These are phyloP conservation scores for Hyphopichia wangnamkhiaoensis DNA, from an alignment of 1,139 yeast genomes.

Conservation along the genomic window DNA sequence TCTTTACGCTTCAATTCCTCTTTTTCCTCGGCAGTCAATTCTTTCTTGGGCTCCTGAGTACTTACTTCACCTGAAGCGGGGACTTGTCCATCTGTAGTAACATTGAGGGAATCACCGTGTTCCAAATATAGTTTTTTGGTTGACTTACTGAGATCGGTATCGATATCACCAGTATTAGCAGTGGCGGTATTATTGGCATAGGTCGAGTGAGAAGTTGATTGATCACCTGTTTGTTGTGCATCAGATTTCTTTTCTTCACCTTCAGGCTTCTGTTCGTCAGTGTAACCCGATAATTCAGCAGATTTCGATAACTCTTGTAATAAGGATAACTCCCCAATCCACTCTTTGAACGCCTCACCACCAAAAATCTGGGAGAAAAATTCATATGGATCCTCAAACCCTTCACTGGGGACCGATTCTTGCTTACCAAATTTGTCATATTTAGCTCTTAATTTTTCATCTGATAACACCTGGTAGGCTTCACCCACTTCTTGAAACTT, in stretches of 20 bases:
- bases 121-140: constrained; percentile 1
- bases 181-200: too few species aligned
- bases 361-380: constrained; percentile 73
- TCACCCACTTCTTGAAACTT: constrained; percentile 72
- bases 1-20: constrained; percentile 52
- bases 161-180: too few species aligned
- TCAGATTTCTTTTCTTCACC: constrained; percentile 3
- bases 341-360: constrained; percentile 82
- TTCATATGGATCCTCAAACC: constrained; percentile 89
- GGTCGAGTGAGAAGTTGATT: background rate
- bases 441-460: constrained; percentile 67
- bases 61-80: background rate
- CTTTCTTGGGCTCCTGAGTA: constrained; percentile 6
- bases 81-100: background rate
- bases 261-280: constrained; percentile 36
- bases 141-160: background rate
- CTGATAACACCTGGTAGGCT: constrained; percentile 83
- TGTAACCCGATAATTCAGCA: constrained; percentile 50
- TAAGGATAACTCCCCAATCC: constrained; percentile 75
- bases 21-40: constrained; percentile 43
- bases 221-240: background rate
- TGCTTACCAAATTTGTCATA: constrained; percentile 89
- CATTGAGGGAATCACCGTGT: background rate
- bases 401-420: constrained; percentile 76
- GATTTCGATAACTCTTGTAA: constrained; percentile 60